Base-by-base conservation (phyloP, 345 rosid genomes). In the Cochlearia excelsa region DNA sequence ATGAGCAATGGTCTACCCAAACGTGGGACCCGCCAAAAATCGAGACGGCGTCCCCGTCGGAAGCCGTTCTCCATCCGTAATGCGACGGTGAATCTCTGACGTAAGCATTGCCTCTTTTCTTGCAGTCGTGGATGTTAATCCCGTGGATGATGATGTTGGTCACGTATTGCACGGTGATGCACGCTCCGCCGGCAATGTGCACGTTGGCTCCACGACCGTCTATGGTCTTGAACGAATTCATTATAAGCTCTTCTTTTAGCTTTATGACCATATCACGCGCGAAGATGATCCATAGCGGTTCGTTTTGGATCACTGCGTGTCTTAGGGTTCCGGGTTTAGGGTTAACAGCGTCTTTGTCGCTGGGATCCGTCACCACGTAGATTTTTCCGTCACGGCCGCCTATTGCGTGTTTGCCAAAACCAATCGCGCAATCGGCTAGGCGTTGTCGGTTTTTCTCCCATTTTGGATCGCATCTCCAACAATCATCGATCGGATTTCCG, bases 281-380 rank as follows among this genome's bases (percentile, higher is more conserved):
- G 10, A 83, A 83, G 9, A 77, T 74, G 79, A 83, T 83, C 88
- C 88, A 83, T 0, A 83, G 65, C 1, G 89, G 89, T 47, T 79
- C 78, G 1, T 77, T 70, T 4, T 75, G 86, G 58, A 81, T 83
- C 33, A 81, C 89, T 1, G 81, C 89, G 51, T 83, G 39, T 57
- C 89, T 61, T n/a, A 83, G 59, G 7, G 84, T 83, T 31, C 89
- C 89, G 4, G 82, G 86, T 42, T 79, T 81, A 5, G 89, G 89
- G 69, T 71, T 83, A 11, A 79, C 82, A 0, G 74, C 78, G 51
- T 83, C 63, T 29, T 81, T 71, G 30, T 83, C 74, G 4, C 78
- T 54, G 0, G 81, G 6, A 8, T 81, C 86, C 0, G 75, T 79
- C 1, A 83, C 89, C 6, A 83, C 78, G 43, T 81, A 83, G 30